Evolutionary conservation across 2,329 filamentous ascomycete genomes (phyloP).

Genomic region (Paraphoma chrysanthemicola): DNA sequence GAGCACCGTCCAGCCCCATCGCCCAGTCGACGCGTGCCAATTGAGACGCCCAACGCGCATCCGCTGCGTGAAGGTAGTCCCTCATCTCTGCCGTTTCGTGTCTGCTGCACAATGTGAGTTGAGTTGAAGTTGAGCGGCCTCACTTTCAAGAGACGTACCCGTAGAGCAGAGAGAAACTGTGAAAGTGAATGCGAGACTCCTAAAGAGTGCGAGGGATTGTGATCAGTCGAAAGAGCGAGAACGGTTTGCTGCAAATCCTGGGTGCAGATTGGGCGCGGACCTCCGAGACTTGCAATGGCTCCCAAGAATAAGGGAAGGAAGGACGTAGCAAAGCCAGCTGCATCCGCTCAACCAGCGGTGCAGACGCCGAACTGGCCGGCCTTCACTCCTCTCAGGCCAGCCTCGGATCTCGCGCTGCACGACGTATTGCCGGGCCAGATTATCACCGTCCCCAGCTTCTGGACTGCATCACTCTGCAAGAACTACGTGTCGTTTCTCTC

Average conservation of each 20-base stretch:
- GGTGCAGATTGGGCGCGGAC: background rate
- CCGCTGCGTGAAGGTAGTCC: background rate
- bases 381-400: conserved; percentile 72
- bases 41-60: background rate
- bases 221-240: too few relatives aligned
- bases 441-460: conserved; percentile 75
- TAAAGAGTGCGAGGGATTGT: too few relatives aligned
- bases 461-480: conserved; percentile 76
- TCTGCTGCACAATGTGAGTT: background rate
- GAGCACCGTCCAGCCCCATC: background rate
- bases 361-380: conserved; percentile 70
- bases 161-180: background rate
- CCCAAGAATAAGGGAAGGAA: conserved; percentile 38
- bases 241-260: too few relatives aligned
- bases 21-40: background rate
- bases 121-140: background rate
- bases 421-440: conserved; percentile 71
- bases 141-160: background rate
- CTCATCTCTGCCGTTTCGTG: background rate
- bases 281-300: conserved; percentile 25
- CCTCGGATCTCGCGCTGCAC: conserved; percentile 68
- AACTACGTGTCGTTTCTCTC: conserved; percentile 77
- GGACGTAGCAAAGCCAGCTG: background rate
- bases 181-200: too few relatives aligned
- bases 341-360: conserved; percentile 6